phyloP scores from a whole-genome alignment of 352 stramenopile species.

The Globisporangium parvum region DNA sequence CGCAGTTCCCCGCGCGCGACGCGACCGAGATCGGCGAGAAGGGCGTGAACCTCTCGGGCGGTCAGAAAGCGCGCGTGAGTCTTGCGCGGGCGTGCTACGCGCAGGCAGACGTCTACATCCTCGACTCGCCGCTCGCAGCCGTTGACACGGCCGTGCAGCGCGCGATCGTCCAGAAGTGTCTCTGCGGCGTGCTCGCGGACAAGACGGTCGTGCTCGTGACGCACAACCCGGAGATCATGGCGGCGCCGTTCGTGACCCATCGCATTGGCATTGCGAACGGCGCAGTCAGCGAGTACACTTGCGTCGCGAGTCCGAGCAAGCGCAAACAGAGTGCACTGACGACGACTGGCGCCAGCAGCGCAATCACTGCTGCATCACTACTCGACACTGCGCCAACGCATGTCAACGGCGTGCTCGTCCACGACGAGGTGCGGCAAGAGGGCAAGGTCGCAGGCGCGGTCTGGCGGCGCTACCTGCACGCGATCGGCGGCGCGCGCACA shows the following conservation, averaged over 20 bases:
- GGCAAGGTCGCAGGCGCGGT: slow-evolving; percentile 10
- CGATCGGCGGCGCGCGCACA: slow-evolving; percentile 2
- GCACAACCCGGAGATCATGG: slow-evolving; percentile 75
- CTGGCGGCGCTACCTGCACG: slow-evolving; percentile 9
- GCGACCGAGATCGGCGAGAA: slow-evolving; percentile 93
- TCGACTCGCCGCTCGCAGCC: slow-evolving; percentile 90
- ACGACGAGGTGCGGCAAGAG: slow-evolving; percentile 4
- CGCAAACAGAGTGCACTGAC: not conserved
- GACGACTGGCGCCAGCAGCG: not conserved
- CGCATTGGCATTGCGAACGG: slow-evolving; percentile 24
- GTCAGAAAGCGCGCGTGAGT: slow-evolving; percentile 85
- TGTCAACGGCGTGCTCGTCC: slow-evolving; percentile 2
- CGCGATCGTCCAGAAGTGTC: slow-evolving; percentile 70
- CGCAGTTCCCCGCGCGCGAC: slow-evolving; percentile 81
- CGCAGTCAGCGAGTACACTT: slow-evolving; percentile 3
- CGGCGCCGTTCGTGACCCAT: slow-evolving; percentile 19
- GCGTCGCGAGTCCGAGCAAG: not conserved
- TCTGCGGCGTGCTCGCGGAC: slow-evolving; percentile 20
- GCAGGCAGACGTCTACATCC: slow-evolving; percentile 57
- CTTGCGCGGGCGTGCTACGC: slow-evolving; percentile 63
- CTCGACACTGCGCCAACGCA: not conserved
- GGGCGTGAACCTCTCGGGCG: slow-evolving; percentile 91
- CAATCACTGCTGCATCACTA: not conserved
- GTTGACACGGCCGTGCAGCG: slow-evolving; percentile 92
- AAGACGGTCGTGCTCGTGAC: slow-evolving; percentile 88